These are phyloP conservation scores for Pyrus hybrid DNA, from an alignment of 331 rosid genomes.

Conservation along the genomic window DNA sequence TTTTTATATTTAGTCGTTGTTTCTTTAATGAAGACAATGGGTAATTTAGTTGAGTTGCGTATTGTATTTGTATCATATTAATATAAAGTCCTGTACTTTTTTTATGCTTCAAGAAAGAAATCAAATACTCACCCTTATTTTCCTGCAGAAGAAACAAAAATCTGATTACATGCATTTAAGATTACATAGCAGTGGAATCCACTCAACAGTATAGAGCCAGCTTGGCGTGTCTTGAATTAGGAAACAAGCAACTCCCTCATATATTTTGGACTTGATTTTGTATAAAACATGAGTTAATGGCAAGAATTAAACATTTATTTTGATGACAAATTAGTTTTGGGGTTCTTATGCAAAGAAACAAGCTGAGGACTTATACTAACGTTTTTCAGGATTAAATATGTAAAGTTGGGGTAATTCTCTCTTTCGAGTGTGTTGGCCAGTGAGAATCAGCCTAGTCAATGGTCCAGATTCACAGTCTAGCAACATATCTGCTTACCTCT, in stretches of 20 bases:
- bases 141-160: neutral
- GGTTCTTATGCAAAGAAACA: neutral
- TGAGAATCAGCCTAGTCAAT: neutral
- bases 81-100: neutral
- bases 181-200: neutral
- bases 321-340: neutral
- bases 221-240: neutral
- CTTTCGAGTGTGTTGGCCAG: neutral
- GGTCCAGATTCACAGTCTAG: neutral
- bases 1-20: neutral
- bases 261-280: neutral
- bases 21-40: neutral
- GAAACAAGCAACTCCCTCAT: neutral
- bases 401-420: neutral
- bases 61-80: neutral
- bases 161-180: neutral
- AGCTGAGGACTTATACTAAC: neutral
- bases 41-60: neutral
- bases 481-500: neutral
- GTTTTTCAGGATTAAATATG: neutral
- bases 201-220: neutral
- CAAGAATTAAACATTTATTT: neutral
- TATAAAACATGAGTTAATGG: neutral
- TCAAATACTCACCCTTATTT: neutral
- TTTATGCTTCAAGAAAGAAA: neutral